These are phyloP conservation scores for Populus pruinosa DNA, from an alignment of 345 rosid genomes.

Conservation along the genomic window DNA sequence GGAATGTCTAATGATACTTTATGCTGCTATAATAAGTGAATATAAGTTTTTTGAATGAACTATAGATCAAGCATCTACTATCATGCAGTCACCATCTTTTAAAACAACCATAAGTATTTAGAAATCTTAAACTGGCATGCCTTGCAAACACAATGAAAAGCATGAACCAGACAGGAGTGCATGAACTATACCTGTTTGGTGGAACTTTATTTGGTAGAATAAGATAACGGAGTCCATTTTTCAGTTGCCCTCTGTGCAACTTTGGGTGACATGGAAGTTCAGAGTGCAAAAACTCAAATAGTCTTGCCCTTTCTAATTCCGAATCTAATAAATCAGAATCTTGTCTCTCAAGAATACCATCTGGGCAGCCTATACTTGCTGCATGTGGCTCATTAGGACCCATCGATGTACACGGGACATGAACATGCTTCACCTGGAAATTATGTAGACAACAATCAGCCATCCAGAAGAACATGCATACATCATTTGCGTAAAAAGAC, in stretches of 20 bases:
- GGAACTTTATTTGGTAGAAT: constrained; percentile 97
- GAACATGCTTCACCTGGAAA: constrained; percentile 46
- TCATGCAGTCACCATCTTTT: not conserved
- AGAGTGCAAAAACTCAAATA: constrained; percentile 57
- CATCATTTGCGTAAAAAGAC: not conserved
- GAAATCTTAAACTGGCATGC: not conserved
- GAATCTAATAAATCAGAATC: constrained; percentile 52
- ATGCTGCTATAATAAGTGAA: not conserved
- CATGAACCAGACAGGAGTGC: not conserved
- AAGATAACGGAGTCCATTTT: constrained; percentile 94
- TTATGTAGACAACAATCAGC: not conserved
- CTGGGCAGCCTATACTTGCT: constrained; percentile 79
- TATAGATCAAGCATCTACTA: constrained; percentile 3
- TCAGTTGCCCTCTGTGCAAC: constrained; percentile 72
- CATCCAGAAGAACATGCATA: not conserved
- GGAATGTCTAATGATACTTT: not conserved
- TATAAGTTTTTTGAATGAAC: not conserved
- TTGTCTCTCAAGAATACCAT: constrained; percentile 69
- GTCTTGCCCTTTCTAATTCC: constrained; percentile 41
- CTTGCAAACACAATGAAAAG: not conserved
- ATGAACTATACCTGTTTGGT: constrained; percentile 62
- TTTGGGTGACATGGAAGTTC: constrained; percentile 91
- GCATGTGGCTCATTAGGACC: constrained; percentile 99
- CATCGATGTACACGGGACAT: constrained; percentile 60
- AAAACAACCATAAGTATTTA: not conserved